Evolutionary conservation across 2,329 filamentous ascomycete genomes (phyloP).

Genomic region (Pseudocercospora fuligena): DNA sequence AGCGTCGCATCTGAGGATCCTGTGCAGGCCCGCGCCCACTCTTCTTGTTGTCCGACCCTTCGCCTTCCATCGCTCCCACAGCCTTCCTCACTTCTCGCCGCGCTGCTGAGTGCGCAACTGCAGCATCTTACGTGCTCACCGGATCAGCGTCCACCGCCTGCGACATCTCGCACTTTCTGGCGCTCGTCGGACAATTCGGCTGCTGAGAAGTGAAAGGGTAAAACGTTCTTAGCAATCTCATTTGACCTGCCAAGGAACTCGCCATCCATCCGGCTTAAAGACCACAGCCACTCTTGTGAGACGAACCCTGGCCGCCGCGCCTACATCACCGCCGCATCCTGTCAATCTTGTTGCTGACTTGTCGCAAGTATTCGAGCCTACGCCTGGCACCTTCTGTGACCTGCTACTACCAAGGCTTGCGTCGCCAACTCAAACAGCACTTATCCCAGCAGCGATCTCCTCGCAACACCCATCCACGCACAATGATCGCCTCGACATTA

Average conservation of each 20-base stretch:
- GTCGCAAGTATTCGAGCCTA: slow-evolving; percentile 1
- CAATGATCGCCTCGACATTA: slow-evolving; percentile 24
- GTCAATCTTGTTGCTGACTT: not conserved
- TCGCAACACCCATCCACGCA: slow-evolving; percentile 12
- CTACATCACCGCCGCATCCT: not conserved
- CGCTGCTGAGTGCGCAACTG: not conserved
- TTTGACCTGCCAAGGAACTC: not conserved
- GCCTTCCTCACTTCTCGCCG: not conserved
- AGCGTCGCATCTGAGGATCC: not conserved
- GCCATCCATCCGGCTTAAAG: not conserved
- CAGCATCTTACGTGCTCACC: not conserved
- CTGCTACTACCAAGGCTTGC: not conserved
- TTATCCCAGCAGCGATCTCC: not conserved
- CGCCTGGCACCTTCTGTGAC: not conserved
- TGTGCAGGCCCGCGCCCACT: not conserved
- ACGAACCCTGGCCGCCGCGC: not conserved
- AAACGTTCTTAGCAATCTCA: not conserved
- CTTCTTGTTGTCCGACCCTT: not conserved
- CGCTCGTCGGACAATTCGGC: not conserved
- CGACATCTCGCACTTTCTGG: not conserved
- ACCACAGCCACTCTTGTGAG: not conserved
- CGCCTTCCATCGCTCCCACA: not conserved
- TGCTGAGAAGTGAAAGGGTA: not conserved
- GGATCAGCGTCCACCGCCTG: not conserved
- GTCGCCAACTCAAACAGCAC: not conserved